phyloP scores from a whole-genome alignment of 2,329 filamentous ascomycete species.

The Trichoderma harzianum region DNA sequence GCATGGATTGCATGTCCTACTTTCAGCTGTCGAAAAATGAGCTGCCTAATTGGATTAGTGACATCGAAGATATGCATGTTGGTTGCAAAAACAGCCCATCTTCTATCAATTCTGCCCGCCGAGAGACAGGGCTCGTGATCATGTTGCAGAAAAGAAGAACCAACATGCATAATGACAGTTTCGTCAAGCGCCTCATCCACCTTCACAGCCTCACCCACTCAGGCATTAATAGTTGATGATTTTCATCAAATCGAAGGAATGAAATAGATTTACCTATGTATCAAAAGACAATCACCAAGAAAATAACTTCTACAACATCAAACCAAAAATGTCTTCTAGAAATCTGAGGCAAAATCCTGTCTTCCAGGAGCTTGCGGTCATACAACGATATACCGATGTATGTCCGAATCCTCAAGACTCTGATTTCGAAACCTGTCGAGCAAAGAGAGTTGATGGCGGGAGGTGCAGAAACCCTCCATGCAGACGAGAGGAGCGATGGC shows the following conservation, averaged over 20 bases:
- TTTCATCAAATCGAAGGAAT: neutral
- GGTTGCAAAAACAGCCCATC: slow-evolving; percentile 2
- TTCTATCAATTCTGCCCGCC: neutral
- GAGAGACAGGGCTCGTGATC: neutral
- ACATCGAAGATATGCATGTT: neutral
- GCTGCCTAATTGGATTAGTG: neutral
- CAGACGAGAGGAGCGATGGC: neutral
- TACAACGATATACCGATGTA: slow-evolving; percentile 7
- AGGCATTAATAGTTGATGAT: neutral
- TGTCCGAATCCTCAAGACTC: neutral
- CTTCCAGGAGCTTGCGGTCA: neutral
- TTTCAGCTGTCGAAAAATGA: neutral
- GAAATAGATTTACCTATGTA: neutral
- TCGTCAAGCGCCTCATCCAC: neutral
- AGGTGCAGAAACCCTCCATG: neutral
- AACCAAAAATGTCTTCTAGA: neutral
- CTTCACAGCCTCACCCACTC: slow-evolving; percentile 6
- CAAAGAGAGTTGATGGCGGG: slow-evolving; percentile 1
- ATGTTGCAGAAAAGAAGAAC: neutral
- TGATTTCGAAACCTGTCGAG: slow-evolving; percentile 1
- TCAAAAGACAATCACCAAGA: neutral
- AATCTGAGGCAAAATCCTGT: neutral
- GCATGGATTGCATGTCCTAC: neutral
- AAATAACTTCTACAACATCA: neutral
- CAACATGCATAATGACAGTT: slow-evolving; percentile 9